Evolutionary conservation across 495 filamentous ascomycete species (phyloP).

Genomic region (Articulospora tetracladia): DNA sequence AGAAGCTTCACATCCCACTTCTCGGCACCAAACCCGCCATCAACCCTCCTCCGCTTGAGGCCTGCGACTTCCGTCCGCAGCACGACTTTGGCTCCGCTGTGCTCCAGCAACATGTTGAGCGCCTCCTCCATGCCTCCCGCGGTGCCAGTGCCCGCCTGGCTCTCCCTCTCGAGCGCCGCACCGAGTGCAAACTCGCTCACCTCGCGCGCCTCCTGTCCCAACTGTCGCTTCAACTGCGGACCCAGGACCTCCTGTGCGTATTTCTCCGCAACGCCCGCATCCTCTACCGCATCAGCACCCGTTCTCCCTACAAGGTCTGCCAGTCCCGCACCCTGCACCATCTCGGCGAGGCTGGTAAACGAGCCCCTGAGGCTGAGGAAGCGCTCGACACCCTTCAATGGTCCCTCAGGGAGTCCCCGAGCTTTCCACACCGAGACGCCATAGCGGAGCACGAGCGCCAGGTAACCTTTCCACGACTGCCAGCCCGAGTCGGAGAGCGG

Average conservation of each 20-base stretch:
- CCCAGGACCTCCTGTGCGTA: conserved; percentile 7
- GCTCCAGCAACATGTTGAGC: background rate
- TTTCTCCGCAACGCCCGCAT: background rate
- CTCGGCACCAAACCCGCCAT: background rate
- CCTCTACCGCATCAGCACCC: background rate
- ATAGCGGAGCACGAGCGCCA: conserved; percentile 5
- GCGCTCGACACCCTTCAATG: background rate
- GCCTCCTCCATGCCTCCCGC: background rate
- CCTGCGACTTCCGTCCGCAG: conserved; percentile 10
- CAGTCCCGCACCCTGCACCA: background rate
- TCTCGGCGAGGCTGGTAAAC: background rate
- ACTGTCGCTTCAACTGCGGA: conserved; percentile 10
- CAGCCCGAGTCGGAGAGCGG: background rate
- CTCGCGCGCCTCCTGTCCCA: conserved; percentile 8
- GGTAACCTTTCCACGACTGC: background rate
- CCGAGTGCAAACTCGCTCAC: conserved; percentile 11
- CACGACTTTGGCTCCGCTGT: conserved; percentile 1
- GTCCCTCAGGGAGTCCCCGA: background rate
- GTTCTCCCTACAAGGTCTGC: background rate
- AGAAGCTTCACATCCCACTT: conserved; percentile 6
- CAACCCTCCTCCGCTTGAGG: background rate
- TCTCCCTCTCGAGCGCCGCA: conserved; percentile 8
- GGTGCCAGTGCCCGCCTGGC: background rate
- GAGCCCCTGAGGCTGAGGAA: background rate
- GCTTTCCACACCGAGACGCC: conserved; percentile 2